A percentile compares a stretch with the other conserved stretches of the same genome.
Conservation (phyloP, 768 basidiomycete genomes). For the Lyophyllum atratum region DNA sequence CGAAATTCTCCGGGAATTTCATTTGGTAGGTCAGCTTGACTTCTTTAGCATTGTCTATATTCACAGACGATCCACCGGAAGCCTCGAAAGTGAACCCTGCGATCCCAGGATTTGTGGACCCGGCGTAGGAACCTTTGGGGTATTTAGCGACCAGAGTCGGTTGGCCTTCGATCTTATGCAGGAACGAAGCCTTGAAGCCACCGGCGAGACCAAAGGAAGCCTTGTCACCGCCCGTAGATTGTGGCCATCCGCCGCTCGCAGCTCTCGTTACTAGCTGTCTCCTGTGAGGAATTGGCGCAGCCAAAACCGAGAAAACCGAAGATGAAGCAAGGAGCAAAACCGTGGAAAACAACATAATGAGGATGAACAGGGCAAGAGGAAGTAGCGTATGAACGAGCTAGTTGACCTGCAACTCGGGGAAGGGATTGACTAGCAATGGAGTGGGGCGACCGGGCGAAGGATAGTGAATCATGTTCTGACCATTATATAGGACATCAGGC, state of each 20-base stretch:
- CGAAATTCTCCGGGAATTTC: constrained; percentile 60
- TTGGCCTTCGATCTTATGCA: background rate
- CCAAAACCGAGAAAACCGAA: constrained; percentile 2
- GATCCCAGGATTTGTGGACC: constrained; percentile 6
- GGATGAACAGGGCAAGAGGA: background rate
- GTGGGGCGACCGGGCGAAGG: constrained; percentile 13
- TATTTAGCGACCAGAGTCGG: constrained; percentile 8
- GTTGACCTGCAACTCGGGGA: constrained; percentile 18
- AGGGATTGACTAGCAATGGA: constrained; percentile 15
- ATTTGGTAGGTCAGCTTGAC: constrained; percentile 60
- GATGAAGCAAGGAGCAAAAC: constrained; percentile 9
- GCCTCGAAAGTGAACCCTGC: constrained; percentile 51
- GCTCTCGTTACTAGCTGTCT: background rate
- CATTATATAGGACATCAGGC: background rate
- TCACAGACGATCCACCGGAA: constrained; percentile 49
- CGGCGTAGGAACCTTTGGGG: constrained; percentile 14
- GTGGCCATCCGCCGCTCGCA: constrained; percentile 8
- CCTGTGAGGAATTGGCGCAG: constrained; percentile 10
- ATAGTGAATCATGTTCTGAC: no score
- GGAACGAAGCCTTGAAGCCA: background rate
- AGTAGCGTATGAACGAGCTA: constrained; percentile 10
- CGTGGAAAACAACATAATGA: constrained; percentile 9
- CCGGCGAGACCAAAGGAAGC: no score
- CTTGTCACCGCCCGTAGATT: background rate
- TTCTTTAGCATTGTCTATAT: constrained; percentile 61